These are phyloP conservation scores for Viola pubescens DNA, from an alignment of 441 rosid species.

Conservation along the genomic window DNA sequence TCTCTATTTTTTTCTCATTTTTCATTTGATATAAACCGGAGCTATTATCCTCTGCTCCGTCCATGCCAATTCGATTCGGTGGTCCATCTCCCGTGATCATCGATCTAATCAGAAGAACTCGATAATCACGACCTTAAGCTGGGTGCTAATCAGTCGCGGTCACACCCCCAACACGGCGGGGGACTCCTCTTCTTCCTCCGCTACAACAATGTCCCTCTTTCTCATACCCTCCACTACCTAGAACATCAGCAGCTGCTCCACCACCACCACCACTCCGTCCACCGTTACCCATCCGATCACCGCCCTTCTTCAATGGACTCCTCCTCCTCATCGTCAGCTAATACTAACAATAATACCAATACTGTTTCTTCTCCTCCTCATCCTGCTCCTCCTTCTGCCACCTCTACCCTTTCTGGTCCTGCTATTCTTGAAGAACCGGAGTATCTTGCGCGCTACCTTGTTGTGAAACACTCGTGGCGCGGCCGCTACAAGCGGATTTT, in stretches of 20 bases:
- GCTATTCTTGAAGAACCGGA: conserved; percentile 73
- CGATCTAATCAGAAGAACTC: neutral
- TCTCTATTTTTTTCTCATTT: too few relatives aligned
- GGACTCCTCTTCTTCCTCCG: conserved; percentile 69
- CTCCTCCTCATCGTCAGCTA: conserved; percentile 2
- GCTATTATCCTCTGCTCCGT: neutral
- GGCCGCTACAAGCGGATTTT: conserved; percentile 95
- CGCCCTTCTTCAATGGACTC: conserved; percentile 30
- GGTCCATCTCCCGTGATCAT: neutral
- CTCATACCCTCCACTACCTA: conserved; percentile 54
- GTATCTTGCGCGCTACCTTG: conserved; percentile 83
- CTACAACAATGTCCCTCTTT: conserved; percentile 53
- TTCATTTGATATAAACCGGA: too few relatives aligned
- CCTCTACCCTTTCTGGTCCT: conserved; percentile 24
- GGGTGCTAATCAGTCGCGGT: conserved; percentile 96
- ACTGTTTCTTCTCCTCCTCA: conserved; percentile 18
- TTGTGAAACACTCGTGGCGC: conserved; percentile 96
- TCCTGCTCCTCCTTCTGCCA: conserved; percentile 8
- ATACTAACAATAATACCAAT: too few relatives aligned
- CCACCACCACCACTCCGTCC: conserved; percentile 35
- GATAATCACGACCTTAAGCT: conserved; percentile 33
- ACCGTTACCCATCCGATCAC: conserved; percentile 16
- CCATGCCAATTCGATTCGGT: conserved; percentile 14
- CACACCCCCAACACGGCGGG: conserved; percentile 61
- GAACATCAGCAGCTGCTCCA: conserved; percentile 23